phyloP scores from a whole-genome alignment of 2,329 filamentous ascomycete species.

The Hypoxylon sp. region DNA sequence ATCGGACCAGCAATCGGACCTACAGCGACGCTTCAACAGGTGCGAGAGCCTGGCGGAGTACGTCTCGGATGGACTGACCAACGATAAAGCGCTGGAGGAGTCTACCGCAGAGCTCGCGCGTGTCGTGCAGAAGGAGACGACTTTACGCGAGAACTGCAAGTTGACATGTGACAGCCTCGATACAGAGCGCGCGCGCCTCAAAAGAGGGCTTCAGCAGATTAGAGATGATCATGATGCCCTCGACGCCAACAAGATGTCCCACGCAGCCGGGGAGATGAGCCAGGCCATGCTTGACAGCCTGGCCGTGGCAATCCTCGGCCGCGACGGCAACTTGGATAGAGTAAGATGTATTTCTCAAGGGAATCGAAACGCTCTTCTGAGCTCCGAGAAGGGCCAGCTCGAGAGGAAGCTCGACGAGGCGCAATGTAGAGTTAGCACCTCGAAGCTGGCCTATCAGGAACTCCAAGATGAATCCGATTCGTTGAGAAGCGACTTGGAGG shows the following conservation, averaged over 20 bases:
- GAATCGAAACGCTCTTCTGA: not conserved
- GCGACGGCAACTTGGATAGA: not conserved
- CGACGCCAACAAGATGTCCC: not conserved
- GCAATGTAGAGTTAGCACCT: not conserved
- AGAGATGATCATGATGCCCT: not conserved
- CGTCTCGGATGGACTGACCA: too few species aligned
- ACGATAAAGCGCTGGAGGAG: too few species aligned
- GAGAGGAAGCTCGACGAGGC: not conserved
- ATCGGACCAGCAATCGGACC: too few species aligned
- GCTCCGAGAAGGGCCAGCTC: not conserved
- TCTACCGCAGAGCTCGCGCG: too few species aligned
- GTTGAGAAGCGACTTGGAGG: too few species aligned
- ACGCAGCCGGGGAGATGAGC: not conserved
- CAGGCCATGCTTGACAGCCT: not conserved
- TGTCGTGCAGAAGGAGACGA: too few species aligned
- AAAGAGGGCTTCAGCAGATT: not conserved
- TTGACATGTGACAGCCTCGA: too few species aligned
- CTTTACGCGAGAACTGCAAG: too few species aligned
- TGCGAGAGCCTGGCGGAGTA: too few species aligned
- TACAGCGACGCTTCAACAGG: too few species aligned
- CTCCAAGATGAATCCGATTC: too few species aligned
- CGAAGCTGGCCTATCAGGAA: not conserved
- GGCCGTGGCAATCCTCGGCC: not conserved
- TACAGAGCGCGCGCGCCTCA: not conserved
- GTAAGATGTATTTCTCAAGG: not conserved